phyloP scores from a whole-genome alignment of 2,329 filamentous ascomycete genomes.

The Zasmidium citrigriseum region DNA sequence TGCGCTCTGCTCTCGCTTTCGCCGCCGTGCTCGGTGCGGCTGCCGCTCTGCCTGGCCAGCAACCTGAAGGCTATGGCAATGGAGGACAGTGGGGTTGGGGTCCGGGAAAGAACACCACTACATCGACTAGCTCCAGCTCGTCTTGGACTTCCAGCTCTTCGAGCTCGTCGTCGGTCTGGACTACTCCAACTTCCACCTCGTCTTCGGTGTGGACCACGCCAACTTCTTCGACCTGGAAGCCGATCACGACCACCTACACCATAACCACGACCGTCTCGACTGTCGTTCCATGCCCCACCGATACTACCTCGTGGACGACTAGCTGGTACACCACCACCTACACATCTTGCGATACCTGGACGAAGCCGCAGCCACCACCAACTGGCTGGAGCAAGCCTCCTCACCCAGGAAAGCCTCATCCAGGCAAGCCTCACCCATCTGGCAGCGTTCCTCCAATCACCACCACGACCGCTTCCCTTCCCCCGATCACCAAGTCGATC shows the following conservation, averaged over 20 bases:
- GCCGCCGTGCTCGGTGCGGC: neutral
- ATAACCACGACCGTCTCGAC: neutral
- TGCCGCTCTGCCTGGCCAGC: neutral
- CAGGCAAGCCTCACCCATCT: neutral
- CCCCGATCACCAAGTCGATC: neutral
- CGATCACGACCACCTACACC: neutral
- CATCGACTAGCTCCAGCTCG: neutral
- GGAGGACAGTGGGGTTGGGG: neutral
- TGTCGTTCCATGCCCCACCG: neutral
- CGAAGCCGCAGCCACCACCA: neutral
- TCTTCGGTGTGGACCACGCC: neutral
- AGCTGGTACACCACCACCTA: neutral
- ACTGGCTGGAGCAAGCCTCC: neutral
- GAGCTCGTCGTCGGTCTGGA: neutral
- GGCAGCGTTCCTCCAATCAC: neutral
- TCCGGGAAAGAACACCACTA: neutral
- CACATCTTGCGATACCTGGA: neutral
- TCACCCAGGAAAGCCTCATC: neutral
- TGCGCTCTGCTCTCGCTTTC: neutral
- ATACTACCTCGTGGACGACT: neutral
- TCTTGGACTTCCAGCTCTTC: neutral
- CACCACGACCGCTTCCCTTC: neutral
- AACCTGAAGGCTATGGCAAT: neutral
- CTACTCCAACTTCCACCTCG: neutral
- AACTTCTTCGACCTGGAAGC: neutral